Base-by-base conservation (phyloP, 2,329 filamentous ascomycete species). In the Penicillium oxalicum region DNA sequence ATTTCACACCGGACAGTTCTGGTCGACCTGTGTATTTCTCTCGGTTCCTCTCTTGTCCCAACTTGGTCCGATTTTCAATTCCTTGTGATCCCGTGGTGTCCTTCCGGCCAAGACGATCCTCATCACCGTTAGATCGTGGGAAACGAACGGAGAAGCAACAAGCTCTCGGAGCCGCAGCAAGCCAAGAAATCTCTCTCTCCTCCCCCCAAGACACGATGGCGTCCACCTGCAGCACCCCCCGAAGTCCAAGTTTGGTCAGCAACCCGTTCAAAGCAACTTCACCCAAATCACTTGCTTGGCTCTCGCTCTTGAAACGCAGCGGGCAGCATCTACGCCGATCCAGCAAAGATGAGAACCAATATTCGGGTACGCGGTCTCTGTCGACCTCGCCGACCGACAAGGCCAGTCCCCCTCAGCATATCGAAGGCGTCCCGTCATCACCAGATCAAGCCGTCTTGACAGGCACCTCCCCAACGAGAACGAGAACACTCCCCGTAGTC, bases 311-410 rank as follows among this genome's bases (percentile, higher is more conserved):
- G 48, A 50, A 46, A 28, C 32, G 34, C 32, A 41, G 43, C 9
- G 37, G 48, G 5, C 27, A 43, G 28, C 48, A 50, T 44, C 40
- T 50, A 12, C 48, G 48, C 13, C 48, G 48, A 2, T 46, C 35
- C 1, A 50, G 48, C 40, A 42, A 45, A 24, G 37, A 38, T 27
- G 39, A 45, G 7, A 40, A 9, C 11, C 43, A 35, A 12, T 12
- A 33, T 6, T 11, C 48, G 7, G 33, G 18, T 12, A 36, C 38
- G 9, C 29, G 29, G 29, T 8, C 13, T 9, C 18, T 29, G 9
- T 25, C 34, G 27, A 29, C 29, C 6, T 9, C 38, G 9, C 48
- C 43, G 33, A 44, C 29, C 38, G 48, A 50, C n/a, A 36, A 26
- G 13, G 4, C 27, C 12, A 35, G 43, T 32, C 34, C 4, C 28